These are phyloP conservation scores for Pterocarpus macrocarpus DNA, from an alignment of 306 rosid species.

Conservation along the genomic window DNA sequence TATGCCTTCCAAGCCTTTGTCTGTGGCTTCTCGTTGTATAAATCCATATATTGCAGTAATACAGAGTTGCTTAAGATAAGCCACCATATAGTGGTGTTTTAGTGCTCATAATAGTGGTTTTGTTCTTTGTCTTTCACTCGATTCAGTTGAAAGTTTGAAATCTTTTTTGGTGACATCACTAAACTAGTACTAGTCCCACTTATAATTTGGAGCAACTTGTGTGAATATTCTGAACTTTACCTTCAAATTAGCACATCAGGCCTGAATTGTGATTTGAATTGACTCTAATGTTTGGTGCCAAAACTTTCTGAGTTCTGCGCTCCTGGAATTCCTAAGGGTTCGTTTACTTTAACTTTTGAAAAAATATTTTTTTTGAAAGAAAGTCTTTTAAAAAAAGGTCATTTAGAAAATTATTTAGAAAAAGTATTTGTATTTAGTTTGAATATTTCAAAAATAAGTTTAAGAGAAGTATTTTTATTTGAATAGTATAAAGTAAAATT, in stretches of 20 bases:
- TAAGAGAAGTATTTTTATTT: too few species aligned
- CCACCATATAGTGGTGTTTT: conserved; percentile 38
- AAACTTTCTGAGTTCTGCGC: too few species aligned
- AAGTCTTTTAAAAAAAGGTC: too few species aligned
- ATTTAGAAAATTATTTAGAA: too few species aligned
- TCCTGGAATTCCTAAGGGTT: too few species aligned
- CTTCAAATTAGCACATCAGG: background rate
- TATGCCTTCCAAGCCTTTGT: conserved; percentile 48
- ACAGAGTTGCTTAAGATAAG: conserved; percentile 40
- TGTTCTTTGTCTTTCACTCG: conserved; percentile 30
- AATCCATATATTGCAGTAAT: conserved; percentile 48
- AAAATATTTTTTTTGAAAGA: too few species aligned
- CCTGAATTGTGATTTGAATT: background rate
- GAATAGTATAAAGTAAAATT: too few species aligned
- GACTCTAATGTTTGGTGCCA: too few species aligned
- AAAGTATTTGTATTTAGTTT: too few species aligned
- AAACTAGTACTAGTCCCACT: background rate
- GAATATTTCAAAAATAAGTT: too few species aligned
- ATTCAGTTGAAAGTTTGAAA: background rate
- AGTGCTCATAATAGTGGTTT: conserved; percentile 10
- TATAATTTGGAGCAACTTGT: background rate
- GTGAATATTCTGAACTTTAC: background rate
- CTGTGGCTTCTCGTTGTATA: conserved; percentile 46
- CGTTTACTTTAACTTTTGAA: too few species aligned
- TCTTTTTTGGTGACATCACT: background rate